Evolutionary conservation across 768 basidiomycete genomes (phyloP).

Genomic region (Mycena rebaudengoi): DNA sequence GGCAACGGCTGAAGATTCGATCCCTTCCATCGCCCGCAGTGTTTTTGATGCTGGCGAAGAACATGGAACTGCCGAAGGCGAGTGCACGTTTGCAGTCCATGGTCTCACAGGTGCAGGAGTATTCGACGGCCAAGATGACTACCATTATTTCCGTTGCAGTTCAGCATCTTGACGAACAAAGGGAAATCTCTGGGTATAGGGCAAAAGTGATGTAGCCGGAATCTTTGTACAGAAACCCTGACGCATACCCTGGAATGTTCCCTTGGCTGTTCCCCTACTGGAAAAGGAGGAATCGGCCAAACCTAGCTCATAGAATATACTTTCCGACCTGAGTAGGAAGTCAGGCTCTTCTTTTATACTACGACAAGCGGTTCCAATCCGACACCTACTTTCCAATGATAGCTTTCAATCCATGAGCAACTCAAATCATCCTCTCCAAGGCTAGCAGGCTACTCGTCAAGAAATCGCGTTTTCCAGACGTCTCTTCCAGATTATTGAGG

Average conservation of each 20-base stretch:
- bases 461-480: slow-evolving; percentile 33
- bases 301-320: not conserved
- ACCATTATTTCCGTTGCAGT: slow-evolving; percentile 31
- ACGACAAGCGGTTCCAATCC: slow-evolving; percentile 38
- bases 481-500: slow-evolving; percentile 29
- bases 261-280: slow-evolving; percentile 52
- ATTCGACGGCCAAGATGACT: slow-evolving; percentile 13
- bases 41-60: too few species aligned
- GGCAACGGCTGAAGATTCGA: too few species aligned
- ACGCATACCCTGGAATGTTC: slow-evolving; percentile 46
- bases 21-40: too few species aligned
- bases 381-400: slow-evolving; percentile 41
- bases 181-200: slow-evolving; percentile 31
- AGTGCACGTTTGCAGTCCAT: slow-evolving; percentile 40
- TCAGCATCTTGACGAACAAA: slow-evolving; percentile 23
- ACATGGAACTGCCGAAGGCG: too few species aligned
- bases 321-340: slow-evolving; percentile 33
- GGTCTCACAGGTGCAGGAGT: slow-evolving; percentile 39
- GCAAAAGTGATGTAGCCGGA: slow-evolving; percentile 20
- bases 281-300: slow-evolving; percentile 40
- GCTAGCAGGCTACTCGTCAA: slow-evolving; percentile 40
- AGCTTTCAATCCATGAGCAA: slow-evolving; percentile 50
- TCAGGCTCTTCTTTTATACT: slow-evolving; percentile 39
- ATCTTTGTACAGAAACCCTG: slow-evolving; percentile 40
- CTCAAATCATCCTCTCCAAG: slow-evolving; percentile 37